Conservation (phyloP, 176 grass and related monocot genomes). For the Aegilops umbellulata region DNA sequence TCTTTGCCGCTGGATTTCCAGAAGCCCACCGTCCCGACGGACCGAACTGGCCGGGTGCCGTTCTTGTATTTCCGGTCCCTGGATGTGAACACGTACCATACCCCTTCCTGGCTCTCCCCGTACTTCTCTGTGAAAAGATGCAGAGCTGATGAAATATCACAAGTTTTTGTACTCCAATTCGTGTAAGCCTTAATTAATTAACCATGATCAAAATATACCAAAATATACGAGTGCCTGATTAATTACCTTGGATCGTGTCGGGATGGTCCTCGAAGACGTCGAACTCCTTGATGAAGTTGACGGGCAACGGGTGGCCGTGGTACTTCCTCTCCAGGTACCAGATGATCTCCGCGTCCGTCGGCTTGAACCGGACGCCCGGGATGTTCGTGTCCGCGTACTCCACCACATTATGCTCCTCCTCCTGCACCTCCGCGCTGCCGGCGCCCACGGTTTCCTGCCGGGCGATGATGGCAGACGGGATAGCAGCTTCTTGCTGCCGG, state of each 20-base stretch:
- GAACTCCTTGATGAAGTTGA: constrained; percentile 15
- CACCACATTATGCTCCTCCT: not conserved
- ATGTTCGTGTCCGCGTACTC: not conserved
- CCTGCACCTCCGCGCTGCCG: not conserved
- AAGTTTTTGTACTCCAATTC: too few relatives aligned
- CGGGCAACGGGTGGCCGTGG: not conserved
- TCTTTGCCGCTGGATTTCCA: constrained; percentile 35
- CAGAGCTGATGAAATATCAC: too few relatives aligned
- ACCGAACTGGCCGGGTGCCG: not conserved
- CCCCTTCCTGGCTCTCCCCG: not conserved
- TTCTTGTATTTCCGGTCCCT: not conserved
- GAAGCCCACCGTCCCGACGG: not conserved
- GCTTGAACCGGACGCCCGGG: constrained; percentile 11
- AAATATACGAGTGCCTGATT: too few relatives aligned
- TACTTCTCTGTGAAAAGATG: not conserved
- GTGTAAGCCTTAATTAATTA: too few relatives aligned
- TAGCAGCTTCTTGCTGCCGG: not conserved
- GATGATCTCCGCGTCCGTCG: constrained; percentile 16
- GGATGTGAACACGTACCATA: constrained; percentile 39
- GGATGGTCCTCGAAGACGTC: constrained; percentile 16
- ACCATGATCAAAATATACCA: too few relatives aligned
- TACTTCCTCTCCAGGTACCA: constrained; percentile 17
- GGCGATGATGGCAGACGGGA: not conserved
- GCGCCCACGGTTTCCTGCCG: not conserved
- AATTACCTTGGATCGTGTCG: not conserved